A percentile compares a stretch with the other conserved stretches of the same genome.
Evolutionary conservation across 371 early-diverging fungal genomes (phyloP).

Genomic region (Phascolomyces articulosus): DNA sequence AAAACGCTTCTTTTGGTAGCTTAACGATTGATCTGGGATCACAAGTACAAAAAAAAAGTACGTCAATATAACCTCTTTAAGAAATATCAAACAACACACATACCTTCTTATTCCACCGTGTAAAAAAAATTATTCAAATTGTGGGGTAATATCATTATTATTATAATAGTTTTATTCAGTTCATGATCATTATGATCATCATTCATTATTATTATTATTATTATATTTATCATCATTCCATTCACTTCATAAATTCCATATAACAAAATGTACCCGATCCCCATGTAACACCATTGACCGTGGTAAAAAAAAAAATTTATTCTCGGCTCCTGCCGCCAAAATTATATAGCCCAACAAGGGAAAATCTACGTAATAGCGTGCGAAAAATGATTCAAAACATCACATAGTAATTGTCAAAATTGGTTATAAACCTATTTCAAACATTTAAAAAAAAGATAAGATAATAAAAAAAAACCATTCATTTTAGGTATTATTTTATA

Average conservation of each 20-base stretch:
- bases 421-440: not conserved
- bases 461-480: not conserved
- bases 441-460: too few relatives aligned
- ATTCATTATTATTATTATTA: too few relatives aligned
- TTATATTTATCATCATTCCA: too few relatives aligned
- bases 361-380: constrained; percentile 3
- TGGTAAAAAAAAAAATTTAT: constrained; percentile 3
- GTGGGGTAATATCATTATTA: not conserved
- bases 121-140: too few relatives aligned
- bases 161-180: too few relatives aligned
- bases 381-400: not conserved
- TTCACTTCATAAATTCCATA: too few relatives aligned
- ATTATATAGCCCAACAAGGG: not conserved
- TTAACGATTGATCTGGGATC: not conserved
- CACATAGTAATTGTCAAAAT: not conserved
- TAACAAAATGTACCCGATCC: not conserved
- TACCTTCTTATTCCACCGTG: too few relatives aligned
- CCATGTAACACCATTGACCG: constrained; percentile 6
- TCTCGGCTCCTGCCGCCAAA: not conserved
- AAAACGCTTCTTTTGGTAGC: constrained; percentile 1
- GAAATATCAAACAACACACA: not conserved
- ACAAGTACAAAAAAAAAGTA: not conserved
- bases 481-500: too few relatives aligned
- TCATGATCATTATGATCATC: too few relatives aligned
- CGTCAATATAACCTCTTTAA: constrained; percentile 1